Evolutionary conservation across 1,139 yeast species (phyloP).

Genomic region (Debaryomyces udenii): DNA sequence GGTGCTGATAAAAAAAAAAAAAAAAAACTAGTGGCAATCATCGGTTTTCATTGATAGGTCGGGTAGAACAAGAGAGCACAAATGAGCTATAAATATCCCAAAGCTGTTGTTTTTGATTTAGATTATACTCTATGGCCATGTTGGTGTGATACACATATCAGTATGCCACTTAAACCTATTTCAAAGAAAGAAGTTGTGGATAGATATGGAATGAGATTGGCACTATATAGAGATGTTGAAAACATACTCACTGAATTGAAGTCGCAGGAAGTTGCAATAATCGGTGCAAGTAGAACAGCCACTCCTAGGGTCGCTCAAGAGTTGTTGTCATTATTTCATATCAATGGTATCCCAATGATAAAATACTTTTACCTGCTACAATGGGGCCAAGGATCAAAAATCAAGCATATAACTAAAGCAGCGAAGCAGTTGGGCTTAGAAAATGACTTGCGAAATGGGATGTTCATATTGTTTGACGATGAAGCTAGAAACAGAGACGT

Average conservation of each 20-base stretch:
- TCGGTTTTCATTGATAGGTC: neutral
- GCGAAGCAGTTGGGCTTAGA: slow-evolving; percentile 41
- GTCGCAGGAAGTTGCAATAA: slow-evolving; percentile 47
- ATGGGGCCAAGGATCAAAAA: slow-evolving; percentile 72
- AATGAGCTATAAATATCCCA: slow-evolving; percentile 42
- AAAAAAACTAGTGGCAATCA: slow-evolving; percentile 5
- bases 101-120: slow-evolving; percentile 69
- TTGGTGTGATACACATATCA: slow-evolving; percentile 68
- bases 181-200: slow-evolving; percentile 39
- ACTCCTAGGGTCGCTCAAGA: slow-evolving; percentile 65
- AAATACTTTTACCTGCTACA: slow-evolving; percentile 55
- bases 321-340: slow-evolving; percentile 50
- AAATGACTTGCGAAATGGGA: slow-evolving; percentile 46
- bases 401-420: slow-evolving; percentile 55
- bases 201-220: slow-evolving; percentile 48
- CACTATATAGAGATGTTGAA: slow-evolving; percentile 64
- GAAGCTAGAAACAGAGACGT: slow-evolving; percentile 70
- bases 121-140: slow-evolving; percentile 81
- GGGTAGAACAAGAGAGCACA: neutral
- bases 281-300: slow-evolving; percentile 70
- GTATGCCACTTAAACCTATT: slow-evolving; percentile 41
- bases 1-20: slow-evolving; percentile 3
- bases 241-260: slow-evolving; percentile 51
- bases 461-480: slow-evolving; percentile 70
- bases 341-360: slow-evolving; percentile 51